A percentile compares a stretch with the other conserved stretches of the same genome.
These are phyloP conservation scores for Penstemon davidsonii DNA, from an alignment of 257 asterid genomes.

Conservation along the genomic window DNA sequence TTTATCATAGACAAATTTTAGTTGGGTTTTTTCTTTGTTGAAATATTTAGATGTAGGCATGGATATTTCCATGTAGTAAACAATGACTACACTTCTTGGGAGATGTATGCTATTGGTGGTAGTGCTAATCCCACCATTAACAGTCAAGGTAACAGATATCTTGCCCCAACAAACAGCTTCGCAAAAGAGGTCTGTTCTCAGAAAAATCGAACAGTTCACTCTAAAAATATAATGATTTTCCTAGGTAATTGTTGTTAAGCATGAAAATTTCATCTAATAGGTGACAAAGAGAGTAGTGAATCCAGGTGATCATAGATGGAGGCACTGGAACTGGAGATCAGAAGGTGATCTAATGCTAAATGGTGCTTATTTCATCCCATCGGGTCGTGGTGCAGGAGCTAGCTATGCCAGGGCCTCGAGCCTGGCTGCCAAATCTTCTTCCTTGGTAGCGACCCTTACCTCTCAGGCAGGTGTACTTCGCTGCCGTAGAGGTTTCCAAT, in stretches of 20 bases:
- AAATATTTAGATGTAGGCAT: conserved; percentile 48
- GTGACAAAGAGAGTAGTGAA: conserved; percentile 42
- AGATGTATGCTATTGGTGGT: conserved; percentile 60
- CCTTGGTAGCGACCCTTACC: conserved; percentile 41
- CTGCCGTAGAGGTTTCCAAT: conserved; percentile 40
- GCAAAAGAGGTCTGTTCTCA: conserved; percentile 44
- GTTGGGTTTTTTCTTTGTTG: background rate
- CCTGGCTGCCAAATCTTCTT: conserved; percentile 44
- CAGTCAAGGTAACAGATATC: conserved; percentile 61
- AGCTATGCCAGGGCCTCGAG: conserved; percentile 52
- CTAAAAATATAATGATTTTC: background rate
- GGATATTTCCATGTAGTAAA: conserved; percentile 58
- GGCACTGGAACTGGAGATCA: conserved; percentile 60
- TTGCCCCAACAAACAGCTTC: conserved; percentile 43
- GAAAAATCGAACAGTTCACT: background rate
- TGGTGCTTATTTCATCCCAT: conserved; percentile 48
- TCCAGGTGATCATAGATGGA: conserved; percentile 30
- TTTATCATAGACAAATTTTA: background rate
- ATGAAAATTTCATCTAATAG: conserved; percentile 19
- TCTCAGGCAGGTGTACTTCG: conserved; percentile 45
- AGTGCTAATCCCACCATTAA: conserved; percentile 59
- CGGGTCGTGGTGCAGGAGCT: conserved; percentile 36
- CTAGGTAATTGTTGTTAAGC: background rate
- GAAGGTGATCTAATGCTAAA: conserved; percentile 53
- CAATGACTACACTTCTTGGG: conserved; percentile 60